Conservation (phyloP, 2,329 filamentous ascomycete genomes). For the Claviceps pazoutovae region DNA sequence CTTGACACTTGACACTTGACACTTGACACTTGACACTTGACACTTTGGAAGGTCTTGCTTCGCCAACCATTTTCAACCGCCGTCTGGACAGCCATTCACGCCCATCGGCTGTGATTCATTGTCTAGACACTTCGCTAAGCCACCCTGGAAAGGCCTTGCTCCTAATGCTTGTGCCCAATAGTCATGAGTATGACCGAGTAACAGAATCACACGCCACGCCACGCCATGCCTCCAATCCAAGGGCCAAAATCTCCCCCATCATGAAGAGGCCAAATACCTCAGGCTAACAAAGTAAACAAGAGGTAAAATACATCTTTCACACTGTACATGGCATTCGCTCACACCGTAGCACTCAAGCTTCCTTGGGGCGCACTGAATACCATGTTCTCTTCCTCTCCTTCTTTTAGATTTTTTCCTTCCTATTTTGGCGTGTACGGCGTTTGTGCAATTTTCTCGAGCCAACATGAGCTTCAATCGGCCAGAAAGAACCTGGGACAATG, state of each 20-base stretch:
- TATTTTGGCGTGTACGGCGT: background rate
- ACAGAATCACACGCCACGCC: background rate
- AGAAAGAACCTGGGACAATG: background rate
- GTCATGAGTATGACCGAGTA: background rate
- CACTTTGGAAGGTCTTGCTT: background rate
- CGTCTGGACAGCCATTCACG: background rate
- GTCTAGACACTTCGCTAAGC: conserved; percentile 9
- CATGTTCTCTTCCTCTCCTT: background rate
- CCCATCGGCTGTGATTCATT: background rate
- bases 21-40: background rate
- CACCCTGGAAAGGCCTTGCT: background rate
- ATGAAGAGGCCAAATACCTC: background rate
- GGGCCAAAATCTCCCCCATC: background rate
- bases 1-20: background rate
- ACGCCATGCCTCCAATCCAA: background rate
- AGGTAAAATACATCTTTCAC: background rate
- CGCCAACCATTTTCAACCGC: background rate
- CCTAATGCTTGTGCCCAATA: background rate
- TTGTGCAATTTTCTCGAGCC: background rate
- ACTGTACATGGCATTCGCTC: background rate
- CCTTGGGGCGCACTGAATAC: background rate
- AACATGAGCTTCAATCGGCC: background rate
- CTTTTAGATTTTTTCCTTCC: background rate
- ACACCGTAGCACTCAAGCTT: background rate
- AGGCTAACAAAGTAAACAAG: background rate